A percentile compares a stretch with the other conserved stretches of the same genome.
phyloP scores from a whole-genome alignment of 2,329 filamentous ascomycete genomes.

The Lojkania enalia region DNA sequence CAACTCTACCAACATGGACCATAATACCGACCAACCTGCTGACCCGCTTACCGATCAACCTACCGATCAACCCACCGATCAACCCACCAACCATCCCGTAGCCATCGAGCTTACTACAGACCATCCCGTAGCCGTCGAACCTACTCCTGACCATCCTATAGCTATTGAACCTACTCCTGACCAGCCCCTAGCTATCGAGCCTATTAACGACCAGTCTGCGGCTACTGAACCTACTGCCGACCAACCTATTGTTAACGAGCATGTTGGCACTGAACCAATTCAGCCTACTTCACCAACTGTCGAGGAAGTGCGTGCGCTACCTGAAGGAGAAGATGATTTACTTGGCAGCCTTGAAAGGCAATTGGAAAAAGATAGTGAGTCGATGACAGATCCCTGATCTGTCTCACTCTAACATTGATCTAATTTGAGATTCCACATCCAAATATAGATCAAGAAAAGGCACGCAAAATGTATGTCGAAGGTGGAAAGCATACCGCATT shows the following conservation, averaged over 20 bases:
- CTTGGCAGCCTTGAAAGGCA: constrained; percentile 54
- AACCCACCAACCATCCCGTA: too few species aligned
- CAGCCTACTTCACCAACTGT: constrained; percentile 7
- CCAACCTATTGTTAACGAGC: background rate
- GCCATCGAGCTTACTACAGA: too few species aligned
- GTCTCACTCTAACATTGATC: background rate
- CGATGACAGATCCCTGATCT: constrained; percentile 18
- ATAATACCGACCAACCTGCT: too few species aligned
- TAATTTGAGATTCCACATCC: too few species aligned
- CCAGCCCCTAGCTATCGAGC: background rate
- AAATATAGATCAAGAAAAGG: too few species aligned
- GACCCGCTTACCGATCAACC: too few species aligned
- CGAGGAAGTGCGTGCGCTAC: constrained; percentile 20
- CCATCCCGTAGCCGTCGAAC: too few species aligned
- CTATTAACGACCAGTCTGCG: background rate
- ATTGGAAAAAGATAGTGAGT: constrained; percentile 39
- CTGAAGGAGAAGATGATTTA: constrained; percentile 50
- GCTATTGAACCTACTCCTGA: background rate
- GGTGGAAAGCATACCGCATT: too few species aligned
- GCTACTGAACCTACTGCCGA: background rate
- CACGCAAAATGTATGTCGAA: too few species aligned
- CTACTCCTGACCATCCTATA: too few species aligned
- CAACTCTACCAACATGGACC: too few species aligned
- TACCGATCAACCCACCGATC: too few species aligned
- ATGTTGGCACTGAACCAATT: background rate